Evolutionary conservation across 2,329 filamentous ascomycete genomes (phyloP), one percentile per base, ranked within the genome.

Genomic region (Davidsoniella virescens): DNA sequence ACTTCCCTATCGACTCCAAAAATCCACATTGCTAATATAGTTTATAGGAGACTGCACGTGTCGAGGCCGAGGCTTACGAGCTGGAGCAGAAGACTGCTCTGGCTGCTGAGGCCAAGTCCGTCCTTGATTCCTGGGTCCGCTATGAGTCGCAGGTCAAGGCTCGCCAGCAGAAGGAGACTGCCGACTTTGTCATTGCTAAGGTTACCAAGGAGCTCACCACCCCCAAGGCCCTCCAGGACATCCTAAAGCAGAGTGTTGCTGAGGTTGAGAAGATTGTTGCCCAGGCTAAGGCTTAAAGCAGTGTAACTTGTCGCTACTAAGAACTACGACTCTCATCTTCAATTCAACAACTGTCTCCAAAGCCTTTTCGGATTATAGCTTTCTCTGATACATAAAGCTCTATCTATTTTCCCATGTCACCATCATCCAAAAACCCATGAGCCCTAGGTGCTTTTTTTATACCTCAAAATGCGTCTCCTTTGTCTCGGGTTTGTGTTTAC

Each of bases 61-160:
- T 96, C 59, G 92, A 98, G 78, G 82, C 90, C 59, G 70, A 96
- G 78, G 88, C 87, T 57, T 98, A 83, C 71, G 87, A 96, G 78
- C 80, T 96, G 59, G 87, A 96, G 78, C 92, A 98, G 73, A 82
- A 82, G 73, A 95, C 90, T 55, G 84, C 87, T 60, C 75, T 98
- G 58, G 87, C 87, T 53, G 73, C 79, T 57, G 92, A 98, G 77
- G 90, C 90, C 64, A 98, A 95, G 82, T 63, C 76, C 55, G 92
- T 96, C 54, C 81, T 98, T 57, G 92, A 98, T 68, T 95, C 87
- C 52, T 98, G 92, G 93, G 88, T 96, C 57, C 84, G 92, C 66
- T 98, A 98, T 70, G 92, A 98, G 75, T 74, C 84, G 61, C 92
- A 96, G 76, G 88, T 98, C 64, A 98, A 96, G 84, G 84, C 90